These are phyloP conservation scores for Aspergillus indologenus DNA, from an alignment of 495 filamentous ascomycete genomes.

Conservation along the genomic window DNA sequence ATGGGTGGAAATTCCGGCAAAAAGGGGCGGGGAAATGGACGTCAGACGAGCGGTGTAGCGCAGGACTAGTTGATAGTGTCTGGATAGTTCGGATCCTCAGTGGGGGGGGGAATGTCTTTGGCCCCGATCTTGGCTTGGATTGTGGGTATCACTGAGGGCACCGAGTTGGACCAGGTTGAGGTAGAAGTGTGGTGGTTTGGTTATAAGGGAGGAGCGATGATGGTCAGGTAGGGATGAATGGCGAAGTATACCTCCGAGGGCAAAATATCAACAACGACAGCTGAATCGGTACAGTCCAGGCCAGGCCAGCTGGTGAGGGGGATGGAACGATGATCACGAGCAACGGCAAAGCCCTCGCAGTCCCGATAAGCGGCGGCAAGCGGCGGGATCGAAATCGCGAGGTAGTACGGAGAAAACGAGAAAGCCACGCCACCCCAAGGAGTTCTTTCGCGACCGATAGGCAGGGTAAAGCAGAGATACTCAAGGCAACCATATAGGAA, in stretches of 20 bases:
- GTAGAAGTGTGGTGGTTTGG: too few relatives aligned
- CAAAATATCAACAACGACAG: conserved; percentile 16
- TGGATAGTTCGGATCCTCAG: conserved; percentile 3
- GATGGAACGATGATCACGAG: neutral
- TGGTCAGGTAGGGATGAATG: neutral
- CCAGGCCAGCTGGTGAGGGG: conserved; percentile 16
- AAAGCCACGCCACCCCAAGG: conserved; percentile 18
- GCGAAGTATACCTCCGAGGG: conserved; percentile 3
- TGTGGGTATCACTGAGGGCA: neutral
- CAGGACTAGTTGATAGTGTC: conserved; percentile 3
- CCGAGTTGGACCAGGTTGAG: too few relatives aligned
- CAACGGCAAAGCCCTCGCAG: conserved; percentile 6
- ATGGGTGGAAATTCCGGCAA: conserved; percentile 11
- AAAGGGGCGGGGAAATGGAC: neutral
- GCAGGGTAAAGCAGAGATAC: neutral
- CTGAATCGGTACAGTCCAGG: conserved; percentile 9
- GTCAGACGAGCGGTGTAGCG: conserved; percentile 27
- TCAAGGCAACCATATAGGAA: conserved; percentile 3
- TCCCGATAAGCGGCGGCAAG: conserved; percentile 7
- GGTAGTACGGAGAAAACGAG: too few relatives aligned
- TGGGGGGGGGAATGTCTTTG: conserved; percentile 11
- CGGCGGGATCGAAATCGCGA: too few relatives aligned
- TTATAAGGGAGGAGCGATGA: too few relatives aligned
- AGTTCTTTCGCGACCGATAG: conserved; percentile 1
- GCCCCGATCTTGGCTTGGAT: conserved; percentile 10